These are phyloP conservation scores for Cyclostephanos invisitatus DNA, from an alignment of 108 stramenopile species.

Conservation along the genomic window DNA sequence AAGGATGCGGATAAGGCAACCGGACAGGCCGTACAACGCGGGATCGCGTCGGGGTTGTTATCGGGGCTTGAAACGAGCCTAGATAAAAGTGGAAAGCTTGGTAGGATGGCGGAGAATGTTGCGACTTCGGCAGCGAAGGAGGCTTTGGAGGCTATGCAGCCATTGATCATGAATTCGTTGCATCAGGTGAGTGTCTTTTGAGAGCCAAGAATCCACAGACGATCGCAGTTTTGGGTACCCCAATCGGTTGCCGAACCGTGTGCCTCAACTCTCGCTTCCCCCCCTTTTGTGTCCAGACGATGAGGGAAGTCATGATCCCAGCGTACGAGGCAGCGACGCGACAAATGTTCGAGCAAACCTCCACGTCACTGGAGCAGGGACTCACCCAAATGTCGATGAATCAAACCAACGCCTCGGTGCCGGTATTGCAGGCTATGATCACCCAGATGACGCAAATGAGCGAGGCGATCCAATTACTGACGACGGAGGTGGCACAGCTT, in stretches of 20 bases:
- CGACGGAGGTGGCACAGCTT: constrained; percentile 61
- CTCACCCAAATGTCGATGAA: constrained; percentile 33
- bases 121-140: constrained; percentile 48
- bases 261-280: not conserved
- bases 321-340: constrained; percentile 69
- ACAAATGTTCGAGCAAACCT: constrained; percentile 69
- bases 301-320: constrained; percentile 76
- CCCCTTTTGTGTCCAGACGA: constrained; percentile 23
- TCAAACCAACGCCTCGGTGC: constrained; percentile 26
- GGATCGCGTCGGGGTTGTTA: constrained; percentile 15
- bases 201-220: not conserved
- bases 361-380: constrained; percentile 46
- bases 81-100: constrained; percentile 51
- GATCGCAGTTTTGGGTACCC: not conserved
- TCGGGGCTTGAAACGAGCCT: constrained; percentile 46
- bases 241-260: not conserved
- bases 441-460: constrained; percentile 59
- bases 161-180: constrained; percentile 43
- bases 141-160: constrained; percentile 55
- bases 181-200: constrained; percentile 28
- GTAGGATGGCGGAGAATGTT: constrained; percentile 46
- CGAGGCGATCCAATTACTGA: constrained; percentile 55
- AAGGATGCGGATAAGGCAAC: constrained; percentile 38
- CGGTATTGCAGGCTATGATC: constrained; percentile 52
- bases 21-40: constrained; percentile 11